Evolutionary conservation across 805 yeast genomes (phyloP), one percentile per base, ranked within the genome.

Genomic region (Yarrowia sp.): DNA sequence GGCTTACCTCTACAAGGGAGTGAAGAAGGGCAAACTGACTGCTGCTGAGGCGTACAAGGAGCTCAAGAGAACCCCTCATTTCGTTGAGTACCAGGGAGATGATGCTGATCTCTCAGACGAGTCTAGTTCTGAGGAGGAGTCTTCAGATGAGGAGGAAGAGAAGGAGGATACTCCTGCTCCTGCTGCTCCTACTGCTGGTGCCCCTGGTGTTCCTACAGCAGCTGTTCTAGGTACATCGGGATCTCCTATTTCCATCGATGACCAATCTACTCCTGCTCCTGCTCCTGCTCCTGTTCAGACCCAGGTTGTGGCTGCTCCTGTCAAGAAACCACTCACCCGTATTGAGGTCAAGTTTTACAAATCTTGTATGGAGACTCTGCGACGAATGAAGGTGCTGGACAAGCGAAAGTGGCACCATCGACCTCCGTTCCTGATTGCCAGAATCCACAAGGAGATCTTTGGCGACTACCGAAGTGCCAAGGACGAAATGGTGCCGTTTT

Each of bases 321-420:
- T 14, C 7, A 51, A 51, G 42, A 36, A 50, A 15, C 58, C 55
- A 9, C 43, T 36, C 1, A 36, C 58, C 10, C 43, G 43, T 1
- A 48, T 51, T 42, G 58, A 51, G 3, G n/a, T 36, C 43, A 51
- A 51, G 47, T 58, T 58, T 35, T 79, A 74, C 64, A 68, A 72
- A 8, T 69, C 76, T 11, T 75, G 87, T 3, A 75, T 87, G 0
- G 72, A 72, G 0, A 74, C 84, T 8, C 73, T 90, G 44, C 76
- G 76, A 43, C 82, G 77, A 65, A 71, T 90, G 2, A 74, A 81
- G 15, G 60, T 77, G 0, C 75, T 83, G 10, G 98, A 93, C 73
- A 92, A 88, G 72, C 89, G 86, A 72, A 89, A 86, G 63, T 92
- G 98, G 98, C 96, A 92, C 63, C 98, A 95, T 72, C 83, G 89